Evolutionary conservation across 2,329 filamentous ascomycete genomes (phyloP).

Genomic region (Xylaria sp.): DNA sequence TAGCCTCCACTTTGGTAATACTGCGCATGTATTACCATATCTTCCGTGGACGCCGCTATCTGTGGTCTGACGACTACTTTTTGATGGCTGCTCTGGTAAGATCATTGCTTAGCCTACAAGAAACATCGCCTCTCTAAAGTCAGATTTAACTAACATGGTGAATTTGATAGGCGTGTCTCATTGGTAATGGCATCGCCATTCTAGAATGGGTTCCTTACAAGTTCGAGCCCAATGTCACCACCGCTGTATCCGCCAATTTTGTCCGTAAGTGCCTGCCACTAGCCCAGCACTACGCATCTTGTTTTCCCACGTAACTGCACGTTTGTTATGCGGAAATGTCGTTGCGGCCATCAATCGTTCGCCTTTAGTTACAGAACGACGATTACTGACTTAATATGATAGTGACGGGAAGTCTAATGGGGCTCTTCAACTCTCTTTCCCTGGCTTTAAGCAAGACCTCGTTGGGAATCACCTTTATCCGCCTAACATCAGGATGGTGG

Average conservation of each 20-base stretch:
- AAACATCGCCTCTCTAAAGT: background rate
- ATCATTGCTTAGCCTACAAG: background rate
- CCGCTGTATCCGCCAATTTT: background rate
- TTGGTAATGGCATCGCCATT: slow-evolving; percentile 32
- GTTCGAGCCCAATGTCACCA: slow-evolving; percentile 31
- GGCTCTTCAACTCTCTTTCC: slow-evolving; percentile 38
- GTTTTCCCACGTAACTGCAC: background rate
- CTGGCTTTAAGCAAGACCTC: slow-evolving; percentile 40
- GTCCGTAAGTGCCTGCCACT: slow-evolving; percentile 25
- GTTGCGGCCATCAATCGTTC: background rate
- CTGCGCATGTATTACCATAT: slow-evolving; percentile 34
- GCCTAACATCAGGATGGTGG: slow-evolving; percentile 38
- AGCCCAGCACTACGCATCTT: background rate
- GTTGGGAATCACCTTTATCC: slow-evolving; percentile 36
- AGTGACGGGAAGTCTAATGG: slow-evolving; percentile 39
- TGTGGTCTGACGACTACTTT: slow-evolving; percentile 38
- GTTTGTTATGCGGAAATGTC: background rate
- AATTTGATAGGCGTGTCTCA: slow-evolving; percentile 25
- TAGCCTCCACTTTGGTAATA: slow-evolving; percentile 25
- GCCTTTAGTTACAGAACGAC: too few species aligned
- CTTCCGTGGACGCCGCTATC: slow-evolving; percentile 28
- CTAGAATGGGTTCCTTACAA: slow-evolving; percentile 34
- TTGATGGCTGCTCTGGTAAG: slow-evolving; percentile 37
- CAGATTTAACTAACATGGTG: background rate
- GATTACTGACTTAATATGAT: slow-evolving; percentile 12